Evolutionary conservation across 2,329 filamentous ascomycete genomes (phyloP).

Genomic region (Phoma sp.): DNA sequence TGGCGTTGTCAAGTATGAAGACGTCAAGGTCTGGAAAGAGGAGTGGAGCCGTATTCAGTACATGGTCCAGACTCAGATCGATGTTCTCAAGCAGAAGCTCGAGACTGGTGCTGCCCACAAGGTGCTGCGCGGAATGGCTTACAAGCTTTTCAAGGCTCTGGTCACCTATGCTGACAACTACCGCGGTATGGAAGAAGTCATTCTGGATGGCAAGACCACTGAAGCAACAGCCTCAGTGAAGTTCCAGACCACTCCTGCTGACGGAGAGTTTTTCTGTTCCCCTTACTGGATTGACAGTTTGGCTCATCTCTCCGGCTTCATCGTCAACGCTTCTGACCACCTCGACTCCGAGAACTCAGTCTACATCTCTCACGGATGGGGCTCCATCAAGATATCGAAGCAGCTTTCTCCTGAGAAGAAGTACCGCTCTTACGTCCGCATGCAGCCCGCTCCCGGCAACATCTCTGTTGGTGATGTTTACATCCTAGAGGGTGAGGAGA

Average conservation of each 20-base stretch:
- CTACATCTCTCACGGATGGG: conserved; percentile 68
- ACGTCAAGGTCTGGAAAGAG: conserved; percentile 64
- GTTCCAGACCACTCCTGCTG: conserved; percentile 60
- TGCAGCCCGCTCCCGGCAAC: conserved; percentile 62
- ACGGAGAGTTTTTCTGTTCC: conserved; percentile 63
- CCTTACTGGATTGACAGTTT: conserved; percentile 66
- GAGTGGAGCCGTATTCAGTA: conserved; percentile 71
- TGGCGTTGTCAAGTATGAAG: conserved; percentile 67
- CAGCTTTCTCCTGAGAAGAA: conserved; percentile 58
- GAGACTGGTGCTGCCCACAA: conserved; percentile 71
- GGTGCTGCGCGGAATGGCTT: conserved; percentile 75
- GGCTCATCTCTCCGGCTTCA: conserved; percentile 64
- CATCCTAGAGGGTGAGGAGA: conserved; percentile 64
- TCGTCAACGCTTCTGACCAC: conserved; percentile 65
- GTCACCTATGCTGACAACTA: conserved; percentile 64
- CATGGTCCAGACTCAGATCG: conserved; percentile 61
- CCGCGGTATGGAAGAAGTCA: conserved; percentile 64
- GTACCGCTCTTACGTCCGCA: conserved; percentile 67
- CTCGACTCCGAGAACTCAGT: conserved; percentile 65
- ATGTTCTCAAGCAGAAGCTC: conserved; percentile 72
- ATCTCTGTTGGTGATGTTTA: conserved; percentile 66
- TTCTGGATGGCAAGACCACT: conserved; percentile 61
- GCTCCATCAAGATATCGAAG: conserved; percentile 63
- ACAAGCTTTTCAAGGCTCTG: conserved; percentile 71
- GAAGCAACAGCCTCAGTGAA: conserved; percentile 62